phyloP scores from a whole-genome alignment of 345 rosid genomes.

The Lepidium sativum region DNA sequence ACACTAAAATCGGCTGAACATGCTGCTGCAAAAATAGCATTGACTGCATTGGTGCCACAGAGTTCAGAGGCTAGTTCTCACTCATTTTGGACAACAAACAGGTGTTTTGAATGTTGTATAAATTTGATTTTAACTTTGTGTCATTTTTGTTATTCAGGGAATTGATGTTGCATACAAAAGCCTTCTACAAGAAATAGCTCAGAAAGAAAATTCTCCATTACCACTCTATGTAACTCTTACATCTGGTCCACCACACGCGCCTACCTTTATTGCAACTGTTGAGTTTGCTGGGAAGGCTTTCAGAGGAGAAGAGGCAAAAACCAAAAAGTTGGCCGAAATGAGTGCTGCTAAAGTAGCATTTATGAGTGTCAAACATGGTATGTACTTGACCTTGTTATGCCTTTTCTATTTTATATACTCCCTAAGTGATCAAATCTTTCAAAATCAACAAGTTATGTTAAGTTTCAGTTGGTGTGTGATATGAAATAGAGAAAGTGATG shows the following conservation, averaged over 20 bases:
- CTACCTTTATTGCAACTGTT: conserved; percentile 41
- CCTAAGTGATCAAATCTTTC: background rate
- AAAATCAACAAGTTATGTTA: background rate
- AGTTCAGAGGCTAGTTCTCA: conserved; percentile 29
- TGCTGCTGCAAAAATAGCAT: conserved; percentile 56
- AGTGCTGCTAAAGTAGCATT: conserved; percentile 70
- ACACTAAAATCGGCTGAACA: conserved; percentile 56
- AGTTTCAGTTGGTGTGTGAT: background rate
- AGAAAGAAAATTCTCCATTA: conserved; percentile 30
- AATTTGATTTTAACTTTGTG: background rate
- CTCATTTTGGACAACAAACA: background rate
- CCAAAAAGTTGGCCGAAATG: conserved; percentile 55
- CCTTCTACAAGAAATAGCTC: conserved; percentile 51
- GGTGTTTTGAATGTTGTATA: background rate
- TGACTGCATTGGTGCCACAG: conserved; percentile 30
- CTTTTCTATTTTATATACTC: background rate
- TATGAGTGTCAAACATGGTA: conserved; percentile 27
- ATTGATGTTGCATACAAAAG: conserved; percentile 44
- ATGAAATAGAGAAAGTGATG: background rate
- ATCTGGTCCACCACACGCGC: conserved; percentile 44
- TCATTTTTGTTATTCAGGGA: conserved; percentile 27
- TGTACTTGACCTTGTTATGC: background rate
- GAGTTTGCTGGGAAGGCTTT: conserved; percentile 34
- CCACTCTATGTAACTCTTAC: conserved; percentile 38
- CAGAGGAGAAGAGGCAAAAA: conserved; percentile 40